Base-by-base conservation (phyloP, 768 basidiomycete species). In the Holtermannia corniformis region DNA sequence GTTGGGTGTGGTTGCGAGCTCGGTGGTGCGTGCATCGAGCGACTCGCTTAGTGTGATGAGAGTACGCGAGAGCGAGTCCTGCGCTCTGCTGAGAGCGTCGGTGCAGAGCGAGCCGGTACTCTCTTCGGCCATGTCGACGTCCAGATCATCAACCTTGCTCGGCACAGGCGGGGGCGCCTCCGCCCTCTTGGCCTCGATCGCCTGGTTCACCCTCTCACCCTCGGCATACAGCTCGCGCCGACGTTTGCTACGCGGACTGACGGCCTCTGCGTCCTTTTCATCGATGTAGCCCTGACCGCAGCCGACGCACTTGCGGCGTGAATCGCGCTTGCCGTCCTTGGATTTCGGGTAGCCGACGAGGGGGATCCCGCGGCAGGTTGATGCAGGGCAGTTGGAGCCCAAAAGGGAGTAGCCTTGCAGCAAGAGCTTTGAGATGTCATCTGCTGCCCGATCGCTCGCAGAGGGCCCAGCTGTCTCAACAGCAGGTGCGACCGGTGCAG, bases 371-470 rank as follows among this genome's bases (percentile, higher is more conserved):
- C 51, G 45, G 48, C 70, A 72, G 1, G 43, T 28, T 16, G 58
- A 19, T 19, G 56, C 58, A 12, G 63, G 64, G 41, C 70, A 72
- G 47, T 60, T 67, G 13, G 51, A 51, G 28, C 56, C 54, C 1
- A 72, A 50, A 1, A 72, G 58, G 1, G 68, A 65, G 40, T 67
- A 70, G 3, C 70, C 70, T 50, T 59, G 64, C 0, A 72, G 50
- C 12, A 72, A 54, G 4, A 68, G 55, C 5, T 43, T 20, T 2
- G 64, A 67, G 12, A 70, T 72, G 20, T 42, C 50, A 3, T 44
- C 25, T 12, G 65, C 63, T 5, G 62, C 57, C 25, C 59, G 56
- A 25, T 61, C 60, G 5, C 56, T 54, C 47, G 56, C 52, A 22
- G 43, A 48, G 26, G 40, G 57, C 11, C 44, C 44, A 44, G 23